These are phyloP conservation scores for Candida methanosorbosa DNA, from an alignment of 805 yeast species.

Conservation along the genomic window DNA sequence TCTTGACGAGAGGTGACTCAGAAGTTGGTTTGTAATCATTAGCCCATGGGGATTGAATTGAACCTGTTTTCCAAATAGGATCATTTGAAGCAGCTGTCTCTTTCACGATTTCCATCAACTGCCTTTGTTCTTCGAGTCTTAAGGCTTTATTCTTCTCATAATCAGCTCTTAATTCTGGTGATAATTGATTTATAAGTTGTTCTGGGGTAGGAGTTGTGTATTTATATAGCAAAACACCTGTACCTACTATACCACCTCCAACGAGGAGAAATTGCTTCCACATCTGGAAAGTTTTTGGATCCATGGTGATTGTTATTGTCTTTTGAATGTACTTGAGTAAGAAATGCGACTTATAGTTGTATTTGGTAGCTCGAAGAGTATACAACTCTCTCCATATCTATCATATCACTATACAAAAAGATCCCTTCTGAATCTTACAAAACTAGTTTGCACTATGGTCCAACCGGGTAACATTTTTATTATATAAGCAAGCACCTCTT, in stretches of 20 bases:
- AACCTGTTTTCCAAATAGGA: constrained; percentile 79
- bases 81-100: constrained; percentile 59
- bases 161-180: constrained; percentile 77
- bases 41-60: constrained; percentile 63
- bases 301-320: neutral
- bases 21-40: constrained; percentile 26
- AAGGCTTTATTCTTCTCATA: constrained; percentile 57
- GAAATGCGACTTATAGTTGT: too few relatives aligned
- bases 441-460: too few relatives aligned
- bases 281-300: neutral
- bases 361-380: too few relatives aligned
- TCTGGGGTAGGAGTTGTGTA: constrained; percentile 84
- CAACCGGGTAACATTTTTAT: too few relatives aligned
- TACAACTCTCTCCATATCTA: too few relatives aligned
- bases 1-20: constrained; percentile 29
- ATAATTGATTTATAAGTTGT: constrained; percentile 57
- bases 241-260: constrained; percentile 61
- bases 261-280: constrained; percentile 22
- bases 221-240: constrained; percentile 64
- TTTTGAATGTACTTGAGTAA: too few relatives aligned
- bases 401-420: too few relatives aligned
- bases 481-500: too few relatives aligned
- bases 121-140: constrained; percentile 61
- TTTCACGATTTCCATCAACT: constrained; percentile 57
- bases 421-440: too few relatives aligned